phyloP scores from a whole-genome alignment of 495 filamentous ascomycete genomes.

The Choiromyces venosus region DNA sequence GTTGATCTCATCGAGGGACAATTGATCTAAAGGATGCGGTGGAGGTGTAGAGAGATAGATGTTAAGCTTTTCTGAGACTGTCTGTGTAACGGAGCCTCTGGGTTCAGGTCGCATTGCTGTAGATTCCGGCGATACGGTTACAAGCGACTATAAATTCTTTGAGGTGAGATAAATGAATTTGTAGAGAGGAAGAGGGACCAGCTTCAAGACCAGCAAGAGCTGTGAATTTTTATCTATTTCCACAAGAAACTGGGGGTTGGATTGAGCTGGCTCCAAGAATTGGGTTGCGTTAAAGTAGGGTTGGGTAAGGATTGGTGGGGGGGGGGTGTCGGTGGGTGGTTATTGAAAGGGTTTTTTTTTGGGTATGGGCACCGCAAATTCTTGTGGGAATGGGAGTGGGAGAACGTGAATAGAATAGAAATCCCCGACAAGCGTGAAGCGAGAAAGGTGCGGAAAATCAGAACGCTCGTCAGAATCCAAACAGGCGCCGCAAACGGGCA shows the following conservation, averaged over 20 bases:
- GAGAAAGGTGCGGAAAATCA: slow-evolving; percentile 37
- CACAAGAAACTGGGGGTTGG: not conserved
- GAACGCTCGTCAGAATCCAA: slow-evolving; percentile 30
- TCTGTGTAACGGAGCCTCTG: slow-evolving; percentile 35
- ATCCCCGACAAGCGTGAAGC: slow-evolving; percentile 32
- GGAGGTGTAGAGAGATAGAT: slow-evolving; percentile 21
- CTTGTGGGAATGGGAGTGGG: slow-evolving; percentile 14
- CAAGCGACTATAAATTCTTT: slow-evolving; percentile 14
- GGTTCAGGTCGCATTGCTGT: slow-evolving; percentile 29
- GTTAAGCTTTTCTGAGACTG: slow-evolving; percentile 35
- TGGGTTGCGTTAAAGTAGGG: slow-evolving; percentile 24
- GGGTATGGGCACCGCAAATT: not conserved
- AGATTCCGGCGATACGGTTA: slow-evolving; percentile 18
- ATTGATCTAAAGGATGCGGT: slow-evolving; percentile 43
- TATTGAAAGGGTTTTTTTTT: slow-evolving; percentile 14
- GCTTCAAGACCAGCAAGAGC: slow-evolving; percentile 18
- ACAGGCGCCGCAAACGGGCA: slow-evolving; percentile 31
- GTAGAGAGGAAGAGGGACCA: slow-evolving; percentile 3
- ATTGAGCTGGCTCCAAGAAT: slow-evolving; percentile 25
- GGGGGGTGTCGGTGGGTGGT: slow-evolving; percentile 8
- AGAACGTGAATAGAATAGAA: slow-evolving; percentile 33
- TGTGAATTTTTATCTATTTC: slow-evolving; percentile 17
- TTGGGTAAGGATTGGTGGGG: slow-evolving; percentile 26
- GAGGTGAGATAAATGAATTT: slow-evolving; percentile 15
- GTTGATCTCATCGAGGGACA: slow-evolving; percentile 38